A percentile compares a stretch with the other conserved stretches of the same genome.
phyloP scores from a whole-genome alignment of 2,329 filamentous ascomycete genomes.

The Colletotrichum sp. region DNA sequence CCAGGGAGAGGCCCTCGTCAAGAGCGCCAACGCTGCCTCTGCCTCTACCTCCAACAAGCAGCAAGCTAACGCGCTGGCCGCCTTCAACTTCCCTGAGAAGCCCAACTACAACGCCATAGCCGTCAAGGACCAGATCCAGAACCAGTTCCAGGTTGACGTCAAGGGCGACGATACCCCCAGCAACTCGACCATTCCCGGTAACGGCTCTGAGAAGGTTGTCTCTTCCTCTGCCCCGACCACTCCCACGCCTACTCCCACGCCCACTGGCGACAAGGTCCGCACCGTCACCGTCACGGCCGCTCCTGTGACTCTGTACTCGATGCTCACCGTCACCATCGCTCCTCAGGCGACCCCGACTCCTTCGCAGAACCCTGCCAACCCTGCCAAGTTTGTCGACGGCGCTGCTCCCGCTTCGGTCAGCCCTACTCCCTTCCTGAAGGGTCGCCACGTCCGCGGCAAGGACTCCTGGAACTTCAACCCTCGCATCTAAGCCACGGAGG shows the following conservation, averaged over 20 bases:
- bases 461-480: conserved; percentile 20
- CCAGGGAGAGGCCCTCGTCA: conserved; percentile 16
- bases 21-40: background rate
- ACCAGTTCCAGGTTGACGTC: conserved; percentile 50
- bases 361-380: conserved; percentile 42
- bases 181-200: conserved; percentile 16
- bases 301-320: conserved; percentile 15
- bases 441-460: conserved; percentile 12
- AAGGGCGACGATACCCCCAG: conserved; percentile 24
- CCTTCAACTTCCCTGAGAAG: conserved; percentile 34
- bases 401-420: conserved; percentile 15
- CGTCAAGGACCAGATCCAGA: conserved; percentile 49
- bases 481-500: background rate
- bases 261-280: conserved; percentile 2
- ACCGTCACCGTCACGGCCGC: conserved; percentile 23
- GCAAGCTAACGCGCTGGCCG: background rate
- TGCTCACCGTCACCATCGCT: conserved; percentile 44
- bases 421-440: conserved; percentile 15
- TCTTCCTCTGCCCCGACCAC: conserved; percentile 23
- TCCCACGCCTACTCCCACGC: conserved; percentile 6
- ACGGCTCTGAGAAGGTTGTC: conserved; percentile 24
- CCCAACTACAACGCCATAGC: conserved; percentile 49
- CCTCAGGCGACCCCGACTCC: conserved; percentile 38
- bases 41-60: conserved; percentile 22
- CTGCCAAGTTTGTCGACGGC: conserved; percentile 41